A percentile compares a stretch with the other conserved stretches of the same genome.
Conservation (phyloP, 345 rosid genomes). For the Aethionema arabicum region DNA sequence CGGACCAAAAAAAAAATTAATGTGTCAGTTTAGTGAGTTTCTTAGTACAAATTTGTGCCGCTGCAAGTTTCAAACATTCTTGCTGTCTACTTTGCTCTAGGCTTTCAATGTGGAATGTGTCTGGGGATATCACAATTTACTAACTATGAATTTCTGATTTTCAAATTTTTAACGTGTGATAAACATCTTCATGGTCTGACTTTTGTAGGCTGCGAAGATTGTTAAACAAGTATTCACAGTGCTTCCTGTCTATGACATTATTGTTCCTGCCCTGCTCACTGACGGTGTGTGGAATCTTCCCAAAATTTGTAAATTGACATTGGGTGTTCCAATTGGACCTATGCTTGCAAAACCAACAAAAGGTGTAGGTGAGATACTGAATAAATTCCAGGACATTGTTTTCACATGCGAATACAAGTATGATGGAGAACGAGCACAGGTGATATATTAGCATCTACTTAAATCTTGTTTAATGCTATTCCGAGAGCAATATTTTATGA, state of each 20-base stretch:
- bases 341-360: conserved; percentile 96
- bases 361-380: conserved; percentile 74
- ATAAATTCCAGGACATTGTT: conserved; percentile 78
- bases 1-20: too few relatives aligned
- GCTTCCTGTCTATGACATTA: conserved; percentile 88
- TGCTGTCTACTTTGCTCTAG: background rate
- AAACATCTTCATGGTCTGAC: conserved; percentile 13
- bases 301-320: conserved; percentile 61
- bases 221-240: conserved; percentile 84
- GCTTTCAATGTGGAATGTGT: conserved; percentile 19
- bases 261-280: conserved; percentile 75
- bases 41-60: too few relatives aligned
- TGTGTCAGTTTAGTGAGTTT: too few relatives aligned
- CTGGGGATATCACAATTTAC: background rate
- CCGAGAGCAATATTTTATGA: conserved; percentile 8
- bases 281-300: conserved; percentile 89
- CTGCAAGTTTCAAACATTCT: too few relatives aligned
- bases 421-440: conserved; percentile 99
- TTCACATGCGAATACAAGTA: conserved; percentile 91
- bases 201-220: conserved; percentile 76
- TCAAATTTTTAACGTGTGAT: background rate
- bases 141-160: conserved; percentile 16
- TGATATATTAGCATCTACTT: conserved; percentile 31
- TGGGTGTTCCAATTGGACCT: conserved; percentile 90
- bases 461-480: conserved; percentile 1